Evolutionary conservation across 2,329 filamentous ascomycete genomes (phyloP).

Genomic region (Dactylonectria estremocensis): DNA sequence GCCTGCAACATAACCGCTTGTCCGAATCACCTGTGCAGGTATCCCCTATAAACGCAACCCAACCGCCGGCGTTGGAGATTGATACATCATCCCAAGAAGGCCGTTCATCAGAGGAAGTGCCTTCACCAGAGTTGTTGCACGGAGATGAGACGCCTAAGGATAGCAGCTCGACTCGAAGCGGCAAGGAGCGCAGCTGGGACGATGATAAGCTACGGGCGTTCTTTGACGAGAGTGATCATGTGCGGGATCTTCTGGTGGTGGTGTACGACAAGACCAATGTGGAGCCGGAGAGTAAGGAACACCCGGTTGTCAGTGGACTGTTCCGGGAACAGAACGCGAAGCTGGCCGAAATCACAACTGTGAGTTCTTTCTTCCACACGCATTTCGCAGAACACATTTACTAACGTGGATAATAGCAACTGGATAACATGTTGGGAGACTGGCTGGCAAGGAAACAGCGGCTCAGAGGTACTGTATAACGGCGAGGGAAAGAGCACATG

Average conservation of each 20-base stretch:
- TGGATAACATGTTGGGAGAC: constrained; percentile 89
- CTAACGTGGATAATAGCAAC: constrained; percentile 67
- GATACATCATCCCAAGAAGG: constrained; percentile 82
- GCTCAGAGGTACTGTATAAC: constrained; percentile 65
- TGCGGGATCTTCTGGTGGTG: constrained; percentile 90
- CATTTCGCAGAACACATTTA: background rate
- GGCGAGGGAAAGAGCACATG: background rate
- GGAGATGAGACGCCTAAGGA: constrained; percentile 58
- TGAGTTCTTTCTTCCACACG: constrained; percentile 57
- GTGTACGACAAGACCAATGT: constrained; percentile 94
- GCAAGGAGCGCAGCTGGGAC: constrained; percentile 78
- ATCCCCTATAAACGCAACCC: constrained; percentile 56
- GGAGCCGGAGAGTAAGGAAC: constrained; percentile 83
- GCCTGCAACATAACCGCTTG: constrained; percentile 60
- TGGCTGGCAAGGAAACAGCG: constrained; percentile 83
- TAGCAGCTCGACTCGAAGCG: constrained; percentile 54
- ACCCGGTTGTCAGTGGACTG: constrained; percentile 84
- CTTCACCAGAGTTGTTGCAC: constrained; percentile 73
- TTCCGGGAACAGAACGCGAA: constrained; percentile 91
- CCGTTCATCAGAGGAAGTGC: constrained; percentile 74
- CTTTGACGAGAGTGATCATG: constrained; percentile 90
- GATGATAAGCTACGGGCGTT: constrained; percentile 89
- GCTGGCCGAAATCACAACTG: constrained; percentile 86
- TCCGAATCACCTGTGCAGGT: constrained; percentile 80
- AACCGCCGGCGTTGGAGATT: constrained; percentile 77